Base-by-base conservation (phyloP, 306 rosid genomes). In the Urtica urens region DNA sequence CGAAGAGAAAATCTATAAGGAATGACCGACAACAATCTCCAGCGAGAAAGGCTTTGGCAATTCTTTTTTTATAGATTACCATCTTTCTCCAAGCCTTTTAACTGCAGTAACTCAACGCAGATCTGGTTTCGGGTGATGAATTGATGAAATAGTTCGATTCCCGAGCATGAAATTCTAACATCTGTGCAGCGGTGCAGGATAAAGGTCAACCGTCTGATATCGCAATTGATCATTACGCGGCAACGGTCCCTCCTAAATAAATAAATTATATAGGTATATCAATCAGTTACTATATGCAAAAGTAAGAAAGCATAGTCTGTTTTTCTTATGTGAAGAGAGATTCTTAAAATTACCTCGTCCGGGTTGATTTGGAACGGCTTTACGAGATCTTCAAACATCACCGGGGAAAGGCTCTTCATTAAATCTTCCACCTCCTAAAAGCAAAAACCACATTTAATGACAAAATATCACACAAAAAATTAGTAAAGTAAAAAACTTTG, bases 171-270 rank as follows among this genome's bases (percentile, higher is more conserved):
- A 23, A 42, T 45, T 51, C 71, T 69, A 90, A 59, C 87, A 68
- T 81, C 87, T 77, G 68, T 90, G 95, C 63, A 90, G 70, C 11
- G 94, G 92, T 24, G 95, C 97, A 20, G 97, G 87, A 62, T 72
- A 84, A 38, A 90, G 7, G 59, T 77, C 82, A 2, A 72, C 54
- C 6, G 71, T 53, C 46, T 57, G 73, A 69, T 77, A 90, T 22
- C 72, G 74, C 65, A 81, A 38, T 34, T 38, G 51, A 63, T 79
- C 92, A 22, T 79, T 81, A 51, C 67, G 92, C 13, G 70, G 82
- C 68, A 84, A 49, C 10, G 95, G 77, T 38, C 94, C 94, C 57
- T 84, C 94, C 97, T 85, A 44, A 58, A 62, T 57, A 57, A 18
- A n/a, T n/a, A n/a, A n/a, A n/a, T n/a, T n/a, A n/a, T n/a, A n/a